Base-by-base conservation (phyloP, 306 rosid species). In the Begonia loranthoides region DNA sequence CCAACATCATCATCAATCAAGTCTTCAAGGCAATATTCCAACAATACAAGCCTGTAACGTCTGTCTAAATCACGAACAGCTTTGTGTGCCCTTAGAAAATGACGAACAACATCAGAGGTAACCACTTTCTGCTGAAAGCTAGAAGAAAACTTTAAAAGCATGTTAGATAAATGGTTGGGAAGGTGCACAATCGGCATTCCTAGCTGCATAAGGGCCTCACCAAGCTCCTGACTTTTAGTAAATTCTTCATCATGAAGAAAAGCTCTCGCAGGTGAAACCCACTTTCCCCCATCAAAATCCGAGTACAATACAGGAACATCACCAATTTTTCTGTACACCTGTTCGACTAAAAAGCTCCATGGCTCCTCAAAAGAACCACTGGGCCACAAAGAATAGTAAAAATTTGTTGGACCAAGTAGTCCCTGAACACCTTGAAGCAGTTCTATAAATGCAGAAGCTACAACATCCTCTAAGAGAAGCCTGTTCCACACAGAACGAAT, bases 351-450 rank as follows among this genome's bases (percentile, higher is more conserved):
- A 68, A 73, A 62, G 61, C 49, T 76, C 97, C 97, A 89, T 40
- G 97, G 97, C 87, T 85, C 94, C 70, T 89, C 95, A 74, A 82
- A 89, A 62, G 94, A 71, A 47, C 97, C 97, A 66, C 57, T 57
- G 28, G 97, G 97, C 95, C 94, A 89, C 61, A 85, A 68, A 44
- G 95, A 79, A 72, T 85, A 78, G 77, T 85, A 89, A 16, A 55
- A 36, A 45, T 70, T 48, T 13, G 77, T 78, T 13, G 94, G 90
- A 70, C 84, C 87, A 45, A 82, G 69, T 66, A 78, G 63, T 15
- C 64, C 80, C 57, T 66, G 84, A 58, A 74, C 67, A n/a, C 81
- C 76, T 66, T 73, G 82, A 54, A 89, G 81, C 74, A 89, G 67
- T 66, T 79, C 75, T 22, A 69, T 66, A 72, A 89, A 89, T 44